phyloP scores from a whole-genome alignment of 306 rosid genomes.

The Vigna unguiculata region DNA sequence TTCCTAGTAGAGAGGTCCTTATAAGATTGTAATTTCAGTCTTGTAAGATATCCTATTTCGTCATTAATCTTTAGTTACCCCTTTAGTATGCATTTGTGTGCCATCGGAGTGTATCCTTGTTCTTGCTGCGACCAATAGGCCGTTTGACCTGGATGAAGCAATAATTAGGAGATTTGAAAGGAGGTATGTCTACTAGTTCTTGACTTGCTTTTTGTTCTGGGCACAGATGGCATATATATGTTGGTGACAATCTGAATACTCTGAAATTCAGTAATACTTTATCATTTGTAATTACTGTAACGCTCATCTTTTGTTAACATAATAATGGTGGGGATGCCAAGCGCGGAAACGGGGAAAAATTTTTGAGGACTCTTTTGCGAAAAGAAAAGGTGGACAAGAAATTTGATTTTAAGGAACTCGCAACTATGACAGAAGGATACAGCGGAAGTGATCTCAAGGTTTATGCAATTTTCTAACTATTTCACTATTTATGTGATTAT shows the following conservation, averaged over 20 bases:
- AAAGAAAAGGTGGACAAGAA: constrained; percentile 73
- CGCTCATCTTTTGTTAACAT: constrained; percentile 52
- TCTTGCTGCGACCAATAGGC: constrained; percentile 97
- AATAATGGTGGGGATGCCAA: constrained; percentile 87
- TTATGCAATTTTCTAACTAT: not conserved
- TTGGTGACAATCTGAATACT: constrained; percentile 1
- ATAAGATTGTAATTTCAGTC: too few relatives aligned
- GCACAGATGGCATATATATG: not conserved
- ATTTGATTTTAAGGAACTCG: constrained; percentile 77
- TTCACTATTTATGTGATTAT: not conserved
- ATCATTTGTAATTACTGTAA: constrained; percentile 12
- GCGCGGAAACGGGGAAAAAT: constrained; percentile 81
- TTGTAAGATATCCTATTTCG: too few relatives aligned
- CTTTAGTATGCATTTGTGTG: too few relatives aligned
- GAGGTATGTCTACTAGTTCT: constrained; percentile 55
- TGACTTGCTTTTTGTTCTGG: constrained; percentile 3
- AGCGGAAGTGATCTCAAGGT: constrained; percentile 98
- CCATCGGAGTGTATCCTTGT: constrained; percentile 83
- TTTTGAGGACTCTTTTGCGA: constrained; percentile 71
- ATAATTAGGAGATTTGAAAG: constrained; percentile 92
- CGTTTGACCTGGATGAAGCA: constrained; percentile 97
- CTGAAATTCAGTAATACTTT: constrained; percentile 17
- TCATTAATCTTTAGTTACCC: too few relatives aligned
- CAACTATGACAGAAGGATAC: constrained; percentile 85
- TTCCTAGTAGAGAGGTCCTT: too few relatives aligned